Evolutionary conservation across 2,329 filamentous ascomycete genomes (phyloP).

Genomic region (Venturia pyrina): DNA sequence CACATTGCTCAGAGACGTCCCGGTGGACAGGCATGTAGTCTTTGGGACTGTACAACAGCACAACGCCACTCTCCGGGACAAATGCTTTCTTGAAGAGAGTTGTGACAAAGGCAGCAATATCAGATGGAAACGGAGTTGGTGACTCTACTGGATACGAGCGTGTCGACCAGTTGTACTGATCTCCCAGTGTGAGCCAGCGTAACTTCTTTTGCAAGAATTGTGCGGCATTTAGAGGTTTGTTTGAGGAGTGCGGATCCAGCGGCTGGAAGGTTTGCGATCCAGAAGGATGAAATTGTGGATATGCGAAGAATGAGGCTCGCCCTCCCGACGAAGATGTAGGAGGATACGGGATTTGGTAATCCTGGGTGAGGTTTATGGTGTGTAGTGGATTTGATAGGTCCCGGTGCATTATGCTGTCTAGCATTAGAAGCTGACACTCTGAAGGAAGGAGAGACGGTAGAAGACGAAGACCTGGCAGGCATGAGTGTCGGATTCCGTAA

Average conservation of each 20-base stretch:
- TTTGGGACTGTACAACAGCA: constrained; percentile 84
- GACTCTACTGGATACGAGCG: constrained; percentile 62
- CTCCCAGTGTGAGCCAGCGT: constrained; percentile 89
- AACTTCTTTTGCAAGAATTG: constrained; percentile 70
- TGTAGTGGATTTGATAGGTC: constrained; percentile 66
- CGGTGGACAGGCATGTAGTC: constrained; percentile 89
- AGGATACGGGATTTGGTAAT: constrained; percentile 62
- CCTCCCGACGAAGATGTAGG: neutral
- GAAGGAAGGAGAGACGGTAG: constrained; percentile 65
- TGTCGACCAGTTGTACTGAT: constrained; percentile 91
- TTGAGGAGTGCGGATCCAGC: constrained; percentile 34
- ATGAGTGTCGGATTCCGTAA: neutral
- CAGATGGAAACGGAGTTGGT: constrained; percentile 63
- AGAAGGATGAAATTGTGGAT: constrained; percentile 10
- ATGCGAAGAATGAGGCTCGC: constrained; percentile 43
- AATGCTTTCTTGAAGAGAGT: constrained; percentile 45
- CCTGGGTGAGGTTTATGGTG: constrained; percentile 81
- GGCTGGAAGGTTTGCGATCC: constrained; percentile 53
- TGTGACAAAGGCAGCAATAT: constrained; percentile 59
- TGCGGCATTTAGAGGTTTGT: constrained; percentile 60
- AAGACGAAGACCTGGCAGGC: constrained; percentile 59
- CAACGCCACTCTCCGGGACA: constrained; percentile 66
- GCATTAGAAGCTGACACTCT: constrained; percentile 55
- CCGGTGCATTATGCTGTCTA: constrained; percentile 65
- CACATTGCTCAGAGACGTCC: constrained; percentile 79